phyloP scores from a whole-genome alignment of 805 yeast genomes.

The Nakazawaea wickerhamii region DNA sequence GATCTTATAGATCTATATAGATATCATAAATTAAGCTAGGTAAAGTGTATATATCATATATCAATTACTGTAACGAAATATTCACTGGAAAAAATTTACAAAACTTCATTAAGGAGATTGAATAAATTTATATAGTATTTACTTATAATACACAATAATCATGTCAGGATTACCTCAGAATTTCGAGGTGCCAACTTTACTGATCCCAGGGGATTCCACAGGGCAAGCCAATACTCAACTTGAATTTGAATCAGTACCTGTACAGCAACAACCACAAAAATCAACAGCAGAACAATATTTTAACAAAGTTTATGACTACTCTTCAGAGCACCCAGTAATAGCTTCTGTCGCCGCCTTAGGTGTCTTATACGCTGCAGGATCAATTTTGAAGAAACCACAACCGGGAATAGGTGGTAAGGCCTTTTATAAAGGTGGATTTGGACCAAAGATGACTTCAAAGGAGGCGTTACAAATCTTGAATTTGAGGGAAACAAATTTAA shows the following conservation, averaged over 20 bases:
- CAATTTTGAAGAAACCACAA: constrained; percentile 56
- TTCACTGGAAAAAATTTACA: neutral
- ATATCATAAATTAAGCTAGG: too few species aligned
- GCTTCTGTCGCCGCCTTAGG: constrained; percentile 67
- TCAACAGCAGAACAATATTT: constrained; percentile 58
- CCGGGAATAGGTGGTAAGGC: constrained; percentile 65
- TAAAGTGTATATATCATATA: too few species aligned
- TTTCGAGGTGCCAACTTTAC: constrained; percentile 51
- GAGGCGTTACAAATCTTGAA: constrained; percentile 86
- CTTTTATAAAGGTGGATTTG: constrained; percentile 85
- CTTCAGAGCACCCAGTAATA: constrained; percentile 73
- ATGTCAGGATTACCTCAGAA: constrained; percentile 21
- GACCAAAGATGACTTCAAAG: constrained; percentile 79
- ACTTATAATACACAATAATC: neutral
- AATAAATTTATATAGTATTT: neutral
- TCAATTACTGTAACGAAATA: too few species aligned
- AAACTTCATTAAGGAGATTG: neutral
- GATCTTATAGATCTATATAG: too few species aligned
- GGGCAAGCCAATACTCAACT: constrained; percentile 15
- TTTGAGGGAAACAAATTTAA: constrained; percentile 59
- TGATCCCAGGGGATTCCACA: constrained; percentile 46
- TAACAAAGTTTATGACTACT: constrained; percentile 50
- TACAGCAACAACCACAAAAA: constrained; percentile 20
- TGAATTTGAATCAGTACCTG: constrained; percentile 19
- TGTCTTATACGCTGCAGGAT: constrained; percentile 59